A percentile compares a stretch with the other conserved stretches of the same genome.
Evolutionary conservation across 495 filamentous ascomycete genomes (phyloP).

Genomic region (Podospora australis): DNA sequence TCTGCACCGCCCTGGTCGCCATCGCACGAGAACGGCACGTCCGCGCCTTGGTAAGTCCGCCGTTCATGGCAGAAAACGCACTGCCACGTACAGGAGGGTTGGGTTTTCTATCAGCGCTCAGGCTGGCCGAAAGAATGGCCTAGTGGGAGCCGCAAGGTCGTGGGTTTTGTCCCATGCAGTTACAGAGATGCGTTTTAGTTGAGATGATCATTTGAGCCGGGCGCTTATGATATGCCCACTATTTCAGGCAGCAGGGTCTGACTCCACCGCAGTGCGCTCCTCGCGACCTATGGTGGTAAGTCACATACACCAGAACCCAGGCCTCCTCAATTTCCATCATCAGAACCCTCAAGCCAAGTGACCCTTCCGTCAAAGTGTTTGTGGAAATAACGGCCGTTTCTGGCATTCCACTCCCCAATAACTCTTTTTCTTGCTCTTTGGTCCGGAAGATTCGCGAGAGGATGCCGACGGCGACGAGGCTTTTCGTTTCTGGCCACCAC

Average conservation of each 20-base stretch:
- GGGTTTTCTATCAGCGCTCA: conserved; percentile 10
- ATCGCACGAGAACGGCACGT: conserved; percentile 1
- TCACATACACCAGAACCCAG: too few relatives aligned
- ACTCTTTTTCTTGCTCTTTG: conserved; percentile 5
- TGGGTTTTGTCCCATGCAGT: conserved; percentile 10
- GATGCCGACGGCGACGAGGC: background rate
- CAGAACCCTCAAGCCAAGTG: conserved; percentile 14
- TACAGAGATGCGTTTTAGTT: conserved; percentile 1
- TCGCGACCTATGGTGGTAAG: too few relatives aligned
- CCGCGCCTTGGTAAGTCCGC: conserved; percentile 12
- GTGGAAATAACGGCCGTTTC: conserved; percentile 4
- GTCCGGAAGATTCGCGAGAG: conserved; percentile 1
- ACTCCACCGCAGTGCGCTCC: too few relatives aligned
- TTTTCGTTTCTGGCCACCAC: background rate
- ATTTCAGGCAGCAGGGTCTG: too few relatives aligned
- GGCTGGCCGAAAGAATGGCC: conserved; percentile 14
- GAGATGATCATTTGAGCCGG: too few relatives aligned
- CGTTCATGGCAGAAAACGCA: conserved; percentile 13
- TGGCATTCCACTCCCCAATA: conserved; percentile 14
- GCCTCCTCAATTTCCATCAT: conserved; percentile 10
- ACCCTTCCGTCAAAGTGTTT: conserved; percentile 16
- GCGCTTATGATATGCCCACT: too few relatives aligned
- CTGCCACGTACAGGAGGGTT: conserved; percentile 3
- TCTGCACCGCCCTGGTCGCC: conserved; percentile 9
- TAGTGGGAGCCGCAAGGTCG: conserved; percentile 10